Evolutionary conservation across 2,329 filamentous ascomycete genomes (phyloP).

Genomic region (Pseudogymnoascus sp.): DNA sequence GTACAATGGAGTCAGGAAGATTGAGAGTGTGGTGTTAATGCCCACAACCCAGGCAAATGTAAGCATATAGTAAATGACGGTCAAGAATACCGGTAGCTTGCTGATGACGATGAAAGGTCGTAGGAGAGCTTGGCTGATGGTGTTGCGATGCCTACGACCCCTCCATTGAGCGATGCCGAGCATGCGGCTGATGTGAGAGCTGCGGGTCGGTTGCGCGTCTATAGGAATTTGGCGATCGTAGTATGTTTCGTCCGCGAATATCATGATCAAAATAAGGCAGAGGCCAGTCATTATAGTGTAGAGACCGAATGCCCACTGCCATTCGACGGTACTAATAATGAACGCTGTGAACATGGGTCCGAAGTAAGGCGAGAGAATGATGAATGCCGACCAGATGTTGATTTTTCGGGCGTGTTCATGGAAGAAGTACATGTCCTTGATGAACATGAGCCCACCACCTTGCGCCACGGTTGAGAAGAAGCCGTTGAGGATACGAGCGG

Average conservation of each 20-base stretch:
- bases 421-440: constrained; percentile 54
- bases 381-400: constrained; percentile 39
- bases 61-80: constrained; percentile 32
- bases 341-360: constrained; percentile 33
- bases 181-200: constrained; percentile 23
- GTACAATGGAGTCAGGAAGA: constrained; percentile 45
- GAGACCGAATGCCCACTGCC: constrained; percentile 43
- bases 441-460: constrained; percentile 41
- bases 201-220: constrained; percentile 30
- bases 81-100: constrained; percentile 34
- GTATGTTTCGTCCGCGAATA: constrained; percentile 43
- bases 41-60: constrained; percentile 46
- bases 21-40: constrained; percentile 49
- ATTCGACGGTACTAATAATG: constrained; percentile 32
- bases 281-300: constrained; percentile 36
- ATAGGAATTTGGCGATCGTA: constrained; percentile 38
- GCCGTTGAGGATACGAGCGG: constrained; percentile 22
- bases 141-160: constrained; percentile 31
- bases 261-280: constrained; percentile 26
- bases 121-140: constrained; percentile 34
- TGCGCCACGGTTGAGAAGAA: constrained; percentile 16
- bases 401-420: constrained; percentile 45
- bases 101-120: constrained; percentile 34
- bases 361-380: constrained; percentile 38
- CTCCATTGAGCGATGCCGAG: constrained; percentile 26